Conservation (phyloP, 2,329 filamentous ascomycete genomes). For the Aureobasidium sp. region DNA sequence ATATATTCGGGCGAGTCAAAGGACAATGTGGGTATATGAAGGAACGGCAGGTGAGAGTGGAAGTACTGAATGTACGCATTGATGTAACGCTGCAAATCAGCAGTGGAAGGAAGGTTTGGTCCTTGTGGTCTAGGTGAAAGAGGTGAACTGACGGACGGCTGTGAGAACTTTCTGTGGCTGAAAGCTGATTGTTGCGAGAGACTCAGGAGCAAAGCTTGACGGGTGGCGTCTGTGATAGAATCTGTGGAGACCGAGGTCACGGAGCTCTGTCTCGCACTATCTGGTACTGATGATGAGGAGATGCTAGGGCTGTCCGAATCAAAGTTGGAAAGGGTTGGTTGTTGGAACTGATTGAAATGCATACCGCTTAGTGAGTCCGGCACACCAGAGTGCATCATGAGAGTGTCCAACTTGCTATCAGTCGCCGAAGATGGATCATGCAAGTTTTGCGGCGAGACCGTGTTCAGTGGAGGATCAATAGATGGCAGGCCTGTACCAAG, state of each 20-base stretch:
- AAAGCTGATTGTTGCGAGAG: slow-evolving; percentile 54
- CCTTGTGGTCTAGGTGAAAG: slow-evolving; percentile 36
- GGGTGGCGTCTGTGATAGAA: slow-evolving; percentile 59
- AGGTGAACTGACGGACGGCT: slow-evolving; percentile 50
- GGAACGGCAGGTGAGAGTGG: slow-evolving; percentile 89
- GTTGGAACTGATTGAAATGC: slow-evolving; percentile 47
- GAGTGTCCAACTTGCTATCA: slow-evolving; percentile 73
- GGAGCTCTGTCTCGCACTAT: slow-evolving; percentile 56
- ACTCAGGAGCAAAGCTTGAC: slow-evolving; percentile 56
- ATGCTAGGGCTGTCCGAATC: slow-evolving; percentile 58
- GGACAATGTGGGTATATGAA: slow-evolving; percentile 84
- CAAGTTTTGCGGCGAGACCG: slow-evolving; percentile 70
- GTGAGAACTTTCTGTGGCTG: slow-evolving; percentile 52
- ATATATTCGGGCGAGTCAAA: slow-evolving; percentile 72
- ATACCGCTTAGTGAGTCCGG: slow-evolving; percentile 57
- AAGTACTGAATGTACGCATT: slow-evolving; percentile 86
- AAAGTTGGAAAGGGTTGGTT: slow-evolving; percentile 49
- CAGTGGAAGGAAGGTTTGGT: slow-evolving; percentile 65
- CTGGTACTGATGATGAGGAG: slow-evolving; percentile 62
- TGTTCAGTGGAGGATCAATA: slow-evolving; percentile 60
- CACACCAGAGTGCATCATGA: slow-evolving; percentile 50
- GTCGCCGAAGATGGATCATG: slow-evolving; percentile 56
- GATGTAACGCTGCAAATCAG: slow-evolving; percentile 84
- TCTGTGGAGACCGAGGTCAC: slow-evolving; percentile 56
- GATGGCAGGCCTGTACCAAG: slow-evolving; percentile 70